Percentiles rank a stretch among this genome's conserved stretches.
Evolutionary conservation across 768 basidiomycete genomes (phyloP).

Genomic region (Leccinum aurantiacum): DNA sequence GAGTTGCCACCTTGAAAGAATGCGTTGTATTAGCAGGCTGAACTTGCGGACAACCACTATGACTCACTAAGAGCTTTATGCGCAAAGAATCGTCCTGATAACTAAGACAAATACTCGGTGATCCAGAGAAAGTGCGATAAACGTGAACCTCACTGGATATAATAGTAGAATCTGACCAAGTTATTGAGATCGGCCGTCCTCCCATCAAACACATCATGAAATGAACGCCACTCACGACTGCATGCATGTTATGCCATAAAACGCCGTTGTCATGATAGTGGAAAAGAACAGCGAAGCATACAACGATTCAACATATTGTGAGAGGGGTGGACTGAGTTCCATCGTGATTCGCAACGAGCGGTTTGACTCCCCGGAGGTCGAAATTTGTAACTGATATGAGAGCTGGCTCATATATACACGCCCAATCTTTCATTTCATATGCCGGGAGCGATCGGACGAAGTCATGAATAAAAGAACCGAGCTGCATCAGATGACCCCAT

Average conservation of each 20-base stretch:
- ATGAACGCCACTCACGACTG: not conserved
- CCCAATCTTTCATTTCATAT: not conserved
- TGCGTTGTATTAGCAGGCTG: not conserved
- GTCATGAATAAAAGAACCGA: not conserved
- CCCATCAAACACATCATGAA: not conserved
- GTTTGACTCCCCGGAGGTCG: not conserved
- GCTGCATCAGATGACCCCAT: not conserved
- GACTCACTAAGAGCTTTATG: slow-evolving; percentile 16
- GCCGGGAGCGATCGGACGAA: not conserved
- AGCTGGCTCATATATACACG: not conserved
- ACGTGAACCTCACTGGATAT: slow-evolving; percentile 1
- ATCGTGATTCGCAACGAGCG: not conserved
- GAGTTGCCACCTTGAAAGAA: slow-evolving; percentile 4
- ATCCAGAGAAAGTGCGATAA: not conserved
- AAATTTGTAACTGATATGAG: not conserved
- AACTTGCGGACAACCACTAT: not conserved
- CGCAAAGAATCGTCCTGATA: slow-evolving; percentile 4
- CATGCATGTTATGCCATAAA: not conserved
- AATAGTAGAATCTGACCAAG: not conserved
- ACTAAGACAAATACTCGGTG: not conserved
- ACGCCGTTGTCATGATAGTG: not conserved
- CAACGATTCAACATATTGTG: not conserved
- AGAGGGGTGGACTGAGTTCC: not conserved
- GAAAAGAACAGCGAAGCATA: not conserved
- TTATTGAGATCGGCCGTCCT: not conserved